Evolutionary conservation across 192 early-diverging fungal species (phyloP).

Genomic region (Podila clonocystis): DNA sequence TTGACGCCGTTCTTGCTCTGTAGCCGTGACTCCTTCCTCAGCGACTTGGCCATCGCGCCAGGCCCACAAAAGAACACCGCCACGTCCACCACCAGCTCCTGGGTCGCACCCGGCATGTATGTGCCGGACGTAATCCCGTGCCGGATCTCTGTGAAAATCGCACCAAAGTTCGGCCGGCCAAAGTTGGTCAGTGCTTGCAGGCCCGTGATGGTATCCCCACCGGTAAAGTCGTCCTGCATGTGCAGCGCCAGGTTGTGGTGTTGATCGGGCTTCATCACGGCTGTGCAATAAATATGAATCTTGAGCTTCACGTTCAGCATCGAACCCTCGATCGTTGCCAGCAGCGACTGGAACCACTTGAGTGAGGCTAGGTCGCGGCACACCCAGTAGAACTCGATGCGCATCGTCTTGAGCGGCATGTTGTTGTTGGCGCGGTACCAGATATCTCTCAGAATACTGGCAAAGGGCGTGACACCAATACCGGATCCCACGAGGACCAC

Average conservation of each 20-base stretch:
- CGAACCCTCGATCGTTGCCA: conserved; percentile 66
- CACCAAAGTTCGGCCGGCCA: conserved; percentile 81
- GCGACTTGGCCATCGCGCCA: conserved; percentile 65
- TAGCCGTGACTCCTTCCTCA: conserved; percentile 58
- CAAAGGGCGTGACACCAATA: conserved; percentile 83
- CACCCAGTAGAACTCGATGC: conserved; percentile 75
- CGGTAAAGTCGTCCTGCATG: conserved; percentile 63
- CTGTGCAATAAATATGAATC: conserved; percentile 74
- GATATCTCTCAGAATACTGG: conserved; percentile 74
- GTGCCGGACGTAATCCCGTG: conserved; percentile 44
- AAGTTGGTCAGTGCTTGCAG: conserved; percentile 74
- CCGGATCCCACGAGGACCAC: conserved; percentile 74
- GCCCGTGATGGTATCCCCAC: conserved; percentile 77
- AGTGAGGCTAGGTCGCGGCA: conserved; percentile 70
- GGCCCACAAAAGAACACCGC: conserved; percentile 92
- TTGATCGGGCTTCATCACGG: conserved; percentile 63
- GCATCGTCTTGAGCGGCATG: conserved; percentile 51
- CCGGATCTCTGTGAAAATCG: conserved; percentile 68
- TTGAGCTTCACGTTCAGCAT: conserved; percentile 69
- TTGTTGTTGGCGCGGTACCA: conserved; percentile 64
- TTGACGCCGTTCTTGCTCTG: conserved; percentile 57
- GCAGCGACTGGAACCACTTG: conserved; percentile 76
- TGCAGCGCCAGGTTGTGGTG: conserved; percentile 69
- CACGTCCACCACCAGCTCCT: conserved; percentile 64
- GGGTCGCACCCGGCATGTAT: conserved; percentile 56